Base-by-base conservation (phyloP, 2,329 filamentous ascomycete species). In the Alternaria ventricosa region DNA sequence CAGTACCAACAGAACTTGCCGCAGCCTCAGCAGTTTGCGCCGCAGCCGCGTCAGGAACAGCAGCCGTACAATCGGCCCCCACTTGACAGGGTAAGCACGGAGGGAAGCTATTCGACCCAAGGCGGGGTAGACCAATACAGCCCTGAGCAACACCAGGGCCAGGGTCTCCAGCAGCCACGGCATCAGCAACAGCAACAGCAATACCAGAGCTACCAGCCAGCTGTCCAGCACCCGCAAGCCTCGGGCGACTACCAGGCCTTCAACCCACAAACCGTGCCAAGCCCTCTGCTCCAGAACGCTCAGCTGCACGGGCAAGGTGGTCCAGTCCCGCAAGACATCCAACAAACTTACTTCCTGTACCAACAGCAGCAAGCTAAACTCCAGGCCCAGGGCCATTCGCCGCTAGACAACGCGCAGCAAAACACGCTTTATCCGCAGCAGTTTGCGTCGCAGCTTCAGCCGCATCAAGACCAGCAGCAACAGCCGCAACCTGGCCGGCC, bases 41-140 rank as follows among this genome's bases (percentile, higher is more conserved):
- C 66, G 22, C 75, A 73, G 55, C 65, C 75, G 33, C 75, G 74
- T 30, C 75, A 76, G 65, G 74, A 75, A 45, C 71, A 74, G 65
- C 73, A 75, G 43, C 71, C 71, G 63, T 76, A 75, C 64, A 71
- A 64, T 71, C 78, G 76, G 71, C 75, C 74, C 73, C 76, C 74
- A 75, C 75, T 79, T 68, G 76, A 76, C 68, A 76, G 75, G 61
- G 78, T 80, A 56, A 77, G 76, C 75, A 79, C 78, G 46, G 76
- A 79, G 70, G 75, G 75, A 55, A 79, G 76, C 72, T 78, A 78
- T 66, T 74, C 74, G 62, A 71, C 75, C 55, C 75, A 78, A 67
- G 75, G 77, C 72, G 77, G 78, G 75, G 78, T 77, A 76, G 74
- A 79, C 20, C 77, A 76, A 62, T 79, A 79, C 73, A 79, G 78